These are phyloP conservation scores for Cymbopogon flexuosus DNA, from an alignment of 202 grass and related monocot species.

Conservation along the genomic window DNA sequence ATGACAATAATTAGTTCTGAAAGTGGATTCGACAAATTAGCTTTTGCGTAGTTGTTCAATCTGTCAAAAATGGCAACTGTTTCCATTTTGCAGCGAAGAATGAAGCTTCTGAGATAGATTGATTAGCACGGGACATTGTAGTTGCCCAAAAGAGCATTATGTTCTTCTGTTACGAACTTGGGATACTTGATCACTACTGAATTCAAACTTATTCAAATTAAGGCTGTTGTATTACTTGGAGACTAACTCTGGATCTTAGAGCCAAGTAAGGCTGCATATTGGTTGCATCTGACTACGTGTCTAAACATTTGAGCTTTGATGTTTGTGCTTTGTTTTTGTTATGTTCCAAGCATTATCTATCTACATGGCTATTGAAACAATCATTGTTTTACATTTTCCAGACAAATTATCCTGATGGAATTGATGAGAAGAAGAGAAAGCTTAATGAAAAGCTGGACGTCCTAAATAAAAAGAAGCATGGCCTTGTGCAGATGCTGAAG, in stretches of 20 bases:
- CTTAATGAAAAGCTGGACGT: constrained; percentile 65
- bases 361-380: neutral
- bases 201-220: neutral
- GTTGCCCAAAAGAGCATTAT: neutral
- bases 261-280: neutral
- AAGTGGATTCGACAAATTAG: neutral
- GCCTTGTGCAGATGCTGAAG: constrained; percentile 99
- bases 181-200: constrained; percentile 9
- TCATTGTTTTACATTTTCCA: constrained; percentile 4
- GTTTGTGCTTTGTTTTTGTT: neutral
- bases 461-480: constrained; percentile 86
- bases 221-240: neutral
- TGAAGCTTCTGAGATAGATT: neutral
- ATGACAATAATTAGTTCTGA: neutral
- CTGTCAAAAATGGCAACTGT: neutral
- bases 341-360: neutral
- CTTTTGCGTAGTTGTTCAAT: neutral
- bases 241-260: neutral
- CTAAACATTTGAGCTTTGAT: neutral
- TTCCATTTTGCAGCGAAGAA: neutral
- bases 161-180: neutral
- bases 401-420: constrained; percentile 34
- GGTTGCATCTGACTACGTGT: neutral
- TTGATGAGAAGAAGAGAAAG: constrained; percentile 55
- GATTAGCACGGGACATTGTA: constrained; percentile 6